Evolutionary conservation across 2,329 filamentous ascomycete genomes (phyloP), one percentile per base, ranked within the genome.

Genomic region (Alternaria metachromatica): DNA sequence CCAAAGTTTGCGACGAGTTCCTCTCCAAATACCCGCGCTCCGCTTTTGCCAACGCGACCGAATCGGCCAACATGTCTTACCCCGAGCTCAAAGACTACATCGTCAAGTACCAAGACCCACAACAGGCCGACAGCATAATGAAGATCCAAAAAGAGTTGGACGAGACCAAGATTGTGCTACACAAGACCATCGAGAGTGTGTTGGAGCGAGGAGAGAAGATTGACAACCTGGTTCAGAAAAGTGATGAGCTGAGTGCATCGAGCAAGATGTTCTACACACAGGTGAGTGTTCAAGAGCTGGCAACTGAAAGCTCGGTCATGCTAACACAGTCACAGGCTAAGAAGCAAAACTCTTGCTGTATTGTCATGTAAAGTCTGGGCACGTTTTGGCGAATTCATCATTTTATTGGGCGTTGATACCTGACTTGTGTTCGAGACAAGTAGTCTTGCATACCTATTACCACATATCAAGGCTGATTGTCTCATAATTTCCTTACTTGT

Each of bases 101-200:
- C 55, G 78, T 81, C 44, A 89, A 90, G 71, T 97, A 94, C 83
- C 92, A 97, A 84, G 92, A 97, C 80, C 94, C 95, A 12, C 86
- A 90, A 76, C 88, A 96, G 82, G 94, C 93, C 70, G 94, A 97
- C 83, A 95, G 90, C 82, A 96, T 98, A 78, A 88, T 93, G 85
- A 94, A 93, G 86, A 97, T 99, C 75, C 95, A 98, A 82, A 92
- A 93, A 83, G 94, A 99, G 84, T 86, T 99, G 65, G 94, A 98
- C 77, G 94, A 97, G 86, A 98, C 95, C 65, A 98, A 97, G 87
- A 94, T 97, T 77, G 91, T 97, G 63, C 86, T 99, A 74, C 94
- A 98, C 84, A 97, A 98, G 88, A 97, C 96, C 48, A 97, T 97
- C 74, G 92, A 97, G 84, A 92, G 89, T 75, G 90, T 91, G 51